phyloP scores from a whole-genome alignment of 2,329 filamentous ascomycete species.

The Hymenoscyphus fraxineus region DNA sequence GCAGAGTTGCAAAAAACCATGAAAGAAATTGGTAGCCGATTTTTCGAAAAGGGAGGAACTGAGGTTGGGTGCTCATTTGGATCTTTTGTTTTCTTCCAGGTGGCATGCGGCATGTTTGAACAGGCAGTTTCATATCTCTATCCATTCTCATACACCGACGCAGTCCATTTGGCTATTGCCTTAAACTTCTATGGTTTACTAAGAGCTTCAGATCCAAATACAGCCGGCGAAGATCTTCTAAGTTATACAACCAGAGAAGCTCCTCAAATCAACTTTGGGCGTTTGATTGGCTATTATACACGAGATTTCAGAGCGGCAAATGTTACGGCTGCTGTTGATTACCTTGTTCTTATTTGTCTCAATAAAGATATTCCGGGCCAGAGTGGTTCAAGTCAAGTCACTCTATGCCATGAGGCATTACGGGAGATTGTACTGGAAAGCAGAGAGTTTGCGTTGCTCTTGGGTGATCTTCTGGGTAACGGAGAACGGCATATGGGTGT shows the following conservation, averaged over 20 bases:
- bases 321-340: conserved; percentile 86
- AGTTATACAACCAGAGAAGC: conserved; percentile 64
- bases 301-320: conserved; percentile 90
- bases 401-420: conserved; percentile 85
- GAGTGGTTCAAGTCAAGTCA: conserved; percentile 70
- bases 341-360: conserved; percentile 85
- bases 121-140: conserved; percentile 90
- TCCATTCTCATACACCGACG: conserved; percentile 84
- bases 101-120: conserved; percentile 90
- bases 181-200: conserved; percentile 86
- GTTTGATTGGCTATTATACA: conserved; percentile 92
- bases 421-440: conserved; percentile 96
- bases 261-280: conserved; percentile 89
- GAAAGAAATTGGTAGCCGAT: conserved; percentile 81
- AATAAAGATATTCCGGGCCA: conserved; percentile 78
- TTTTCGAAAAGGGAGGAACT: conserved; percentile 78
- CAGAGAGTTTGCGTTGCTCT: conserved; percentile 86
- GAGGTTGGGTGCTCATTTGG: conserved; percentile 72
- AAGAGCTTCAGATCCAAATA: conserved; percentile 76
- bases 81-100: conserved; percentile 90
- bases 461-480: conserved; percentile 86
- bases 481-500: conserved; percentile 81
- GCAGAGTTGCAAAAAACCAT: conserved; percentile 73
- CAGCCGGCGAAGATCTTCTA: conserved; percentile 66
- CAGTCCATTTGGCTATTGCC: conserved; percentile 89